These are phyloP conservation scores for Exophiala viscosa DNA, from an alignment of 2,329 filamentous ascomycete genomes.

Conservation along the genomic window DNA sequence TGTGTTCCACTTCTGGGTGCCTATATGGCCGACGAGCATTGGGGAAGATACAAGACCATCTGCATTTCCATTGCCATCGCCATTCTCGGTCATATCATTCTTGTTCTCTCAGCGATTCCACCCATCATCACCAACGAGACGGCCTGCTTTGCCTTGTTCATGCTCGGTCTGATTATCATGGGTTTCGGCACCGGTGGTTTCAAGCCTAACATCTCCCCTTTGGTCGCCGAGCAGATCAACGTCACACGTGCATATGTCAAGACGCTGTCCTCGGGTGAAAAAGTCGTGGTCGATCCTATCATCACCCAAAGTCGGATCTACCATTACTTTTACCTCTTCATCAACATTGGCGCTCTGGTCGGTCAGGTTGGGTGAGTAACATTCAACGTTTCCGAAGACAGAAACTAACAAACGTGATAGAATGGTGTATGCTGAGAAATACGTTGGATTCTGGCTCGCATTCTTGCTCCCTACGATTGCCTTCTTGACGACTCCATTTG, in stretches of 20 bases:
- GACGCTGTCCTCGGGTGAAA: conserved; percentile 56
- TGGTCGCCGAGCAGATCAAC: conserved; percentile 67
- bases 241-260: conserved; percentile 58
- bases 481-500: conserved; percentile 58
- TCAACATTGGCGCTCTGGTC: conserved; percentile 64
- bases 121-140: conserved; percentile 27
- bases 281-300: conserved; percentile 67
- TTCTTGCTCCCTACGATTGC: conserved; percentile 65
- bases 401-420: conserved; percentile 49
- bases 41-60: conserved; percentile 48
- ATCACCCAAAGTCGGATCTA: conserved; percentile 66
- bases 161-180: conserved; percentile 53
- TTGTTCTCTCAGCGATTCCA: conserved; percentile 31
- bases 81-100: conserved; percentile 35
- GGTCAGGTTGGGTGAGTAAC: conserved; percentile 64
- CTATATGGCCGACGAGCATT: conserved; percentile 47
- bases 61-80: conserved; percentile 31
- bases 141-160: conserved; percentile 28
- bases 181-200: conserved; percentile 76
- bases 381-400: conserved; percentile 34
- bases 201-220: conserved; percentile 73
- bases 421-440: conserved; percentile 63
- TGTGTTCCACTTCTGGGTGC: conserved; percentile 36
- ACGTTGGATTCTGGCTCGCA: conserved; percentile 70
- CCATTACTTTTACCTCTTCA: conserved; percentile 67